Evolutionary conservation across 257 asterid genomes (phyloP).

Genomic region (Ehretia macrophylla): DNA sequence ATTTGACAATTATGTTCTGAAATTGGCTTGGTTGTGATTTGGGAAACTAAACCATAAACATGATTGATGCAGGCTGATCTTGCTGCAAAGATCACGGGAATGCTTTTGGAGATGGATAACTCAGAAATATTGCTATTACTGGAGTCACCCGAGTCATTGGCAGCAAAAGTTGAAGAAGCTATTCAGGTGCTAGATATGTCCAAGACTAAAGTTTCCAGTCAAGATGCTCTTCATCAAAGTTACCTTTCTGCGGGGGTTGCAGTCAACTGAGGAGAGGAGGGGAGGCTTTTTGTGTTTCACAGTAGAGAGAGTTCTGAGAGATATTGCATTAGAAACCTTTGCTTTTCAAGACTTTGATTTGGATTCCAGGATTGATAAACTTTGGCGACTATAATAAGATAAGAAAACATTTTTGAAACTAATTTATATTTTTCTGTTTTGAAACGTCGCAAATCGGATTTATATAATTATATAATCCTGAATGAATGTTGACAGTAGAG

Average conservation of each 20-base stretch:
- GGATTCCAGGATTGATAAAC: too few species aligned
- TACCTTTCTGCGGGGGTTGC: slow-evolving; percentile 54
- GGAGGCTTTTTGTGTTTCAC: not conserved
- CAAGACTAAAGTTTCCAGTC: slow-evolving; percentile 43
- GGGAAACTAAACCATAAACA: too few species aligned
- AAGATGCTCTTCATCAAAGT: slow-evolving; percentile 38
- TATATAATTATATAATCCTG: too few species aligned
- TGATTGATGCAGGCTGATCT: slow-evolving; percentile 58
- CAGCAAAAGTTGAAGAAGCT: slow-evolving; percentile 72
- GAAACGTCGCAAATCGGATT: too few species aligned
- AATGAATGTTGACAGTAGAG: too few species aligned
- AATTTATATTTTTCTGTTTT: too few species aligned
- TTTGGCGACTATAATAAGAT: too few species aligned
- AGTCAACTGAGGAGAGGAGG: slow-evolving; percentile 36
- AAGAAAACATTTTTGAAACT: too few species aligned
- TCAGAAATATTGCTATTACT: slow-evolving; percentile 53
- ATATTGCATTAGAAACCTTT: too few species aligned
- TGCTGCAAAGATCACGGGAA: slow-evolving; percentile 79
- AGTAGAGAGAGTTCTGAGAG: not conserved
- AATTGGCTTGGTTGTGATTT: too few species aligned
- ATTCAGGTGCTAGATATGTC: slow-evolving; percentile 60
- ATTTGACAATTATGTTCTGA: too few species aligned
- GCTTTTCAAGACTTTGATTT: too few species aligned
- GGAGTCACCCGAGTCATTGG: slow-evolving; percentile 70
- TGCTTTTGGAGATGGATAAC: slow-evolving; percentile 95